Evolutionary conservation across 306 rosid species (phyloP), one percentile per base, ranked within the genome.

Genomic region (Cicer cuneatum): DNA sequence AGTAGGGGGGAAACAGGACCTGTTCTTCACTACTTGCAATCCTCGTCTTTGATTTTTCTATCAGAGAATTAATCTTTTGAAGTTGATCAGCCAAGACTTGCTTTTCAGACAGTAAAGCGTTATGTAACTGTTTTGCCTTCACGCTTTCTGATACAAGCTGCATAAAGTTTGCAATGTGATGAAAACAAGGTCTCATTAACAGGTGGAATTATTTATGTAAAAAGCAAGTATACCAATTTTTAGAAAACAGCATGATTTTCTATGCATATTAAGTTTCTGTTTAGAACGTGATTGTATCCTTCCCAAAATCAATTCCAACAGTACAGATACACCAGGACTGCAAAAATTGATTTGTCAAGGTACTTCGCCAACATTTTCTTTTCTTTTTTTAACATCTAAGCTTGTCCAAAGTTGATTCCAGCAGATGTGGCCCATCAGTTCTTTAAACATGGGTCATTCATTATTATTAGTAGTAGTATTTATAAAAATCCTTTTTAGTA

Each of bases 121-220:
- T 86, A 40, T 92, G 95, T 16, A 80, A 80, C 64, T 94, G 99
- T 86, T 86, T 94, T 74, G 92, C 75, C 88, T 92, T 94, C 81
- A 94, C 97, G 35, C 95, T 92, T 82, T 90, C 97, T 24, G 99
- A 94, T 71, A 94, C 97, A 40, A 94, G 92, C 99, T 93, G 98
- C 89, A 86, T 45, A 53, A 79, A 66, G 38, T 79, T 76, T 47
- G 54, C 75, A 56, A 73, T 73, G 73, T 62, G 52, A 75, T 79
- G 38, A 75, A 52, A 58, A 38, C n/a, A 75, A 24, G 51, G 70
- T 68, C 64, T 57, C 9, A 7, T 48, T 21, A 21, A n/a, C 29
- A 39, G 60, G 19, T 59, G 53, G 8, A 67, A 67, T 59, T 79
- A 66, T 59, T 74, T 68, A 66, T 40, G 18, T 75, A 65, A n/a